phyloP scores from a whole-genome alignment of 2,329 filamentous ascomycete species.

The Exophiala mesophila region DNA sequence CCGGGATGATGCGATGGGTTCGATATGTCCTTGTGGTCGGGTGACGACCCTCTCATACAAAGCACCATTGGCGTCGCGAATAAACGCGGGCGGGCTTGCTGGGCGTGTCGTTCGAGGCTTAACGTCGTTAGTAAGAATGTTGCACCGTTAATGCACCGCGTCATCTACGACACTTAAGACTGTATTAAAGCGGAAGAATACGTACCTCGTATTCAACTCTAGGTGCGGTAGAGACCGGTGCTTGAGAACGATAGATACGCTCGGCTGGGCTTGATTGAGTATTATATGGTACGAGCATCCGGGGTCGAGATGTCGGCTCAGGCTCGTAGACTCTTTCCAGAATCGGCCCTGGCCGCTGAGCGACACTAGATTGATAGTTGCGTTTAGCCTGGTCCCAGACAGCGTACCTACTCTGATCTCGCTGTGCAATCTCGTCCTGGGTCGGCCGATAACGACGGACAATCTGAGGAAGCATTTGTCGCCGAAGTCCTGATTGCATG shows the following conservation, averaged over 20 bases:
- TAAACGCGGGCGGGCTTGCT: conserved; percentile 17
- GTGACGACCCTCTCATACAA: conserved; percentile 20
- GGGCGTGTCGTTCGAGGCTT: conserved; percentile 15
- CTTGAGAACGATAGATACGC: conserved; percentile 7
- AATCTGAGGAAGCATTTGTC: conserved; percentile 33
- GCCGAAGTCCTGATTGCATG: conserved; percentile 31
- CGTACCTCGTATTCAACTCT: conserved; percentile 20
- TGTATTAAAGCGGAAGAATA: too few relatives aligned
- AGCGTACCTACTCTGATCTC: conserved; percentile 44
- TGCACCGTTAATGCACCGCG: too few relatives aligned
- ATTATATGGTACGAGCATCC: conserved; percentile 19
- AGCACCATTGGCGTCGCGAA: conserved; percentile 19
- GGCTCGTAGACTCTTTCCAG: conserved; percentile 21
- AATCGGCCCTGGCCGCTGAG: conserved; percentile 8
- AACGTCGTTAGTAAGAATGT: conserved; percentile 3
- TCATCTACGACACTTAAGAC: neutral
- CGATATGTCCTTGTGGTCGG: conserved; percentile 4
- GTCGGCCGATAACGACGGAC: conserved; percentile 17
- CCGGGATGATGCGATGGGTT: neutral
- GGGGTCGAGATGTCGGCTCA: conserved; percentile 6
- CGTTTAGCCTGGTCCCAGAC: conserved; percentile 43
- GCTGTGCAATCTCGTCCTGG: conserved; percentile 36
- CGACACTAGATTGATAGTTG: conserved; percentile 21
- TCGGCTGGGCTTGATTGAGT: conserved; percentile 4
- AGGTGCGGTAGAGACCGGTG: conserved; percentile 4